Percentiles rank a stretch among this genome's conserved stretches.
Conservation (phyloP, 2,329 filamentous ascomycete genomes). For the Pseudopithomyces maydicus region DNA sequence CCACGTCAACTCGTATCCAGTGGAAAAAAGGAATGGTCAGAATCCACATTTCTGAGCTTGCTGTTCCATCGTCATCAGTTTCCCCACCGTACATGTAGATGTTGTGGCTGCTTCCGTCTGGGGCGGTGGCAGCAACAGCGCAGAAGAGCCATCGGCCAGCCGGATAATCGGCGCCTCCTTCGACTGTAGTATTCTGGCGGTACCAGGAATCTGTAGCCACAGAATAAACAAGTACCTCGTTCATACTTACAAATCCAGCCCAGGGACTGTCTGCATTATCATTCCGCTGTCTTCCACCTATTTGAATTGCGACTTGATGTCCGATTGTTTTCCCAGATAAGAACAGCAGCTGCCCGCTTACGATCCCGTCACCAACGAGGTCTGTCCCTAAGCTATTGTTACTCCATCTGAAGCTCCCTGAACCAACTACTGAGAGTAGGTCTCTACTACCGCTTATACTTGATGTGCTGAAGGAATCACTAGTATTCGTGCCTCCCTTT, state of each 20-base stretch:
- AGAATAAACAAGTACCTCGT: slow-evolving; percentile 17
- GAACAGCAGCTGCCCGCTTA: no score
- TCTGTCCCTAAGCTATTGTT: no score
- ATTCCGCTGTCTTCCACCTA: slow-evolving; percentile 1
- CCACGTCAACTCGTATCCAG: slow-evolving; percentile 12
- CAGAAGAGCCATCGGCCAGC: slow-evolving; percentile 9
- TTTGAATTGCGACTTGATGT: slow-evolving; percentile 4
- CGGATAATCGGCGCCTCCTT: slow-evolving; percentile 5
- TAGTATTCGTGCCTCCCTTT: not conserved
- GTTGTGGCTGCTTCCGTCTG: slow-evolving; percentile 19
- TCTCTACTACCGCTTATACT: no score
- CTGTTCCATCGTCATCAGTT: not conserved
- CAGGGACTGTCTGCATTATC: not conserved
- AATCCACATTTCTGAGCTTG: slow-evolving; percentile 17
- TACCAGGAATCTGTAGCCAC: slow-evolving; percentile 10
- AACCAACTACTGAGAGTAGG: no score
- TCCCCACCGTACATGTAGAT: slow-evolving; percentile 21
- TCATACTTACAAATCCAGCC: slow-evolving; percentile 10
- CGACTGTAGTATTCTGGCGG: slow-evolving; percentile 13
- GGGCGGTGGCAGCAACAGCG: slow-evolving; percentile 10
- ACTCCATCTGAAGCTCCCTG: no score
- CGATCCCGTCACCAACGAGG: no score
- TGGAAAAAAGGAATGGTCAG: slow-evolving; percentile 16
- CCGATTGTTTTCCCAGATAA: no score
- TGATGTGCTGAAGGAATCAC: slow-evolving; percentile 2